A percentile compares a stretch with the other conserved stretches of the same genome.
phyloP scores from a whole-genome alignment of 495 filamentous ascomycete species.

The Sordaria brevicollis region DNA sequence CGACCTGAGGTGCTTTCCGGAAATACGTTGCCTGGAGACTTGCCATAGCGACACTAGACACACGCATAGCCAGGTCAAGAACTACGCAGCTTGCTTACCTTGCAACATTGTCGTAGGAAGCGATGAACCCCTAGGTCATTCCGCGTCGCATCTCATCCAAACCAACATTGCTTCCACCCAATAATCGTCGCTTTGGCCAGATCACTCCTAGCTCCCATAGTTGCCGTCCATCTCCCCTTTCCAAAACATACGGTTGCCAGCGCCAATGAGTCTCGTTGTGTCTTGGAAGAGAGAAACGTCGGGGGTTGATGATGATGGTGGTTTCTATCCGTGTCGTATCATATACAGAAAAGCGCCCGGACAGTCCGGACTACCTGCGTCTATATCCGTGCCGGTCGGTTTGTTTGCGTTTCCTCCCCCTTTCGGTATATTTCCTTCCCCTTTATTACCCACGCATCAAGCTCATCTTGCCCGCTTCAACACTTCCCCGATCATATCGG shows the following conservation, averaged over 20 bases:
- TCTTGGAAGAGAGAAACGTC: constrained; percentile 3
- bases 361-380: background rate
- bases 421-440: background rate
- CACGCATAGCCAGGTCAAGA: background rate
- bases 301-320: constrained; percentile 6
- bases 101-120: background rate
- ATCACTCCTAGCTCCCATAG: background rate
- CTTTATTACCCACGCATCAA: background rate
- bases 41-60: background rate
- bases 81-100: background rate
- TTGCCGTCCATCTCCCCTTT: background rate
- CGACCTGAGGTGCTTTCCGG: background rate
- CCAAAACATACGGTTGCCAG: background rate
- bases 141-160: background rate
- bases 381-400: background rate
- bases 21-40: background rate
- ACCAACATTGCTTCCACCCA: background rate
- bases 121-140: background rate
- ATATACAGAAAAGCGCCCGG: constrained; percentile 16
- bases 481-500: background rate
- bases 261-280: background rate
- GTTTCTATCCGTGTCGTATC: constrained; percentile 15
- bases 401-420: background rate
- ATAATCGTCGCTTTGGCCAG: background rate
- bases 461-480: background rate